phyloP scores from a whole-genome alignment of 1,284 basidiomycete species.

The Fomitiporia mediterranea region DNA sequence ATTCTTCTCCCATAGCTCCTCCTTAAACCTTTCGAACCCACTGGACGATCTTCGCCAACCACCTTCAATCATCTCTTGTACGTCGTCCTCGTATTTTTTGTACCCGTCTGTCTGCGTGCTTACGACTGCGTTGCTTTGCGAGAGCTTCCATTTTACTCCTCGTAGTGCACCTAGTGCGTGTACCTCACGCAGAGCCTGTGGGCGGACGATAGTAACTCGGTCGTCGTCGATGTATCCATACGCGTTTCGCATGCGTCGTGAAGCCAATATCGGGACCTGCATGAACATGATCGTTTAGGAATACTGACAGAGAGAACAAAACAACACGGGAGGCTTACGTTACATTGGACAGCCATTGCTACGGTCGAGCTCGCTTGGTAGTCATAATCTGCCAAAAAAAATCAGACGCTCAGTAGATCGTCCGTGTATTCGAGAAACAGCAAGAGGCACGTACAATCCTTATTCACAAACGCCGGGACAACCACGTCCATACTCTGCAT shows the following conservation, averaged over 20 bases:
- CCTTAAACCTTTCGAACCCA: constrained; percentile 5
- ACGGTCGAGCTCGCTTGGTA: constrained; percentile 37
- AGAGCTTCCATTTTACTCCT: constrained; percentile 19
- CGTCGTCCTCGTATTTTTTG: background rate
- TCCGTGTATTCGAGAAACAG: constrained; percentile 19
- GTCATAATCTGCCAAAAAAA: constrained; percentile 27
- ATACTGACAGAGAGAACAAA: background rate
- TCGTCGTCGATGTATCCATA: constrained; percentile 36
- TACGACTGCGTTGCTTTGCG: background rate
- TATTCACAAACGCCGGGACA: constrained; percentile 32
- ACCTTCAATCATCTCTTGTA: background rate
- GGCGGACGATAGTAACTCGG: constrained; percentile 33
- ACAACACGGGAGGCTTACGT: too few species aligned
- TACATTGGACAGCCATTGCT: constrained; percentile 33
- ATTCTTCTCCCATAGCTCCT: constrained; percentile 6
- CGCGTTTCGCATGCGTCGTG: constrained; percentile 31
- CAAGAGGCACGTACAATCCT: constrained; percentile 5
- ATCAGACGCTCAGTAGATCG: background rate
- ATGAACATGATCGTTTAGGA: background rate
- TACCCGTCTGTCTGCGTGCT: background rate
- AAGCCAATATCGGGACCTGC: constrained; percentile 35
- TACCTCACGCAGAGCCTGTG: constrained; percentile 35
- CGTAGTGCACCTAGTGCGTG: constrained; percentile 33
- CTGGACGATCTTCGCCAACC: constrained; percentile 1
- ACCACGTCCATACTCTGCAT: constrained; percentile 36